Evolutionary conservation across 345 rosid species (phyloP).

Genomic region (Kernera saxatilis): DNA sequence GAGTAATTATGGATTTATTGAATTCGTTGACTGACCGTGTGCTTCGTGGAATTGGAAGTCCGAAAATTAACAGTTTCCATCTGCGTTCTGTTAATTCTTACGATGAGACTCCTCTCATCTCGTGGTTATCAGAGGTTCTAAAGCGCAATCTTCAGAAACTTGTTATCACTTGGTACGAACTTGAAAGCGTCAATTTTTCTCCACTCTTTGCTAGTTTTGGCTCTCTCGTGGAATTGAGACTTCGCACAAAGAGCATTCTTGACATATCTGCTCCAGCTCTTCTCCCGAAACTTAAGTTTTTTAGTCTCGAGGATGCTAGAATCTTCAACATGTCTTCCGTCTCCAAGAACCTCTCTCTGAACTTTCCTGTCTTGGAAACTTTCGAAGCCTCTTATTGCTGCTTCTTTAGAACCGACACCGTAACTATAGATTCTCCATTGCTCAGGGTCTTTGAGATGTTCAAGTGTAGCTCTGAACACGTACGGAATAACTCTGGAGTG

Average conservation of each 20-base stretch:
- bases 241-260: conserved; percentile 2
- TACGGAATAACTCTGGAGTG: not conserved
- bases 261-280: not conserved
- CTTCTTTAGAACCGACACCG: conserved; percentile 1
- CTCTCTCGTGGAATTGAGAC: conserved; percentile 15
- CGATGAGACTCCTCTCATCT: not conserved
- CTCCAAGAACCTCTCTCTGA: not conserved
- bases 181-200: not conserved
- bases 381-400: conserved; percentile 2
- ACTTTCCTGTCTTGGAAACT: conserved; percentile 16
- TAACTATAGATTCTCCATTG: conserved; percentile 3
- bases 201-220: not conserved
- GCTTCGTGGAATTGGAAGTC: conserved; percentile 2
- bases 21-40: conserved; percentile 5
- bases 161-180: conserved; percentile 1
- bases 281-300: conserved; percentile 3
- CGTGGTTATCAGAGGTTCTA: conserved; percentile 8
- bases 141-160: conserved; percentile 5
- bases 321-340: conserved; percentile 7
- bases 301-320: conserved; percentile 13
- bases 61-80: not conserved
- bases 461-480: not conserved
- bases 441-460: conserved; percentile 13
- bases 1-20: not conserved
- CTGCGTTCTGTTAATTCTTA: conserved; percentile 5